These are phyloP conservation scores for Coemansia biformis DNA, from an alignment of 192 early-diverging fungal species.

Conservation along the genomic window DNA sequence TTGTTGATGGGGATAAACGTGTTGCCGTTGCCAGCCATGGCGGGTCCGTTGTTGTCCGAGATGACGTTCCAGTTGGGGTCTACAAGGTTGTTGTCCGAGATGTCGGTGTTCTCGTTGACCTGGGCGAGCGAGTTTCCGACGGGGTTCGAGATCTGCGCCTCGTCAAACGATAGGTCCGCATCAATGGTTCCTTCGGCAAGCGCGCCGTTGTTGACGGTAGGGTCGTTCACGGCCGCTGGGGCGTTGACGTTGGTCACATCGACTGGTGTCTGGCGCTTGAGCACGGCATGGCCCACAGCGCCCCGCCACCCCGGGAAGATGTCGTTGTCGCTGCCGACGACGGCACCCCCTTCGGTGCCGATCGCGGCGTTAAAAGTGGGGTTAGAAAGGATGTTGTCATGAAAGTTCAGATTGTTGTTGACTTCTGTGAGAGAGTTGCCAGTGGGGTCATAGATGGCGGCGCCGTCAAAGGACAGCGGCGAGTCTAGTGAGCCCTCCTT, in stretches of 20 bases:
- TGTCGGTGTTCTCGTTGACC: conserved; percentile 46
- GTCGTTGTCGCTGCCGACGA: conserved; percentile 45
- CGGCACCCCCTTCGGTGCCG: conserved; percentile 20
- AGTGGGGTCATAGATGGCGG: conserved; percentile 19
- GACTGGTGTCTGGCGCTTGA: conserved; percentile 26
- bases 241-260: conserved; percentile 40
- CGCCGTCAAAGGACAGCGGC: conserved; percentile 30
- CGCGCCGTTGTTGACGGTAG: conserved; percentile 42
- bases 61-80: conserved; percentile 40
- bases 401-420: conserved; percentile 36
- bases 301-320: conserved; percentile 6
- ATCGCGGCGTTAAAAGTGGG: conserved; percentile 32
- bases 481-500: conserved; percentile 30
- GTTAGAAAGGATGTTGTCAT: conserved; percentile 43
- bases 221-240: conserved; percentile 32
- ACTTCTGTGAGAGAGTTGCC: conserved; percentile 25
- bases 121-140: conserved; percentile 46
- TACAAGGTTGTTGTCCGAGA: conserved; percentile 40
- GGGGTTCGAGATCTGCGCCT: conserved; percentile 25
- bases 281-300: conserved; percentile 7
- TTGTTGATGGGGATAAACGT: conserved; percentile 41
- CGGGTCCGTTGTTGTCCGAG: conserved; percentile 43
- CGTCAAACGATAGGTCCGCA: conserved; percentile 31
- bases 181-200: conserved; percentile 24
- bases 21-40: conserved; percentile 43